Base-by-base conservation (phyloP, 2,329 filamentous ascomycete species). In the Aspergillus quadrilineatus region DNA sequence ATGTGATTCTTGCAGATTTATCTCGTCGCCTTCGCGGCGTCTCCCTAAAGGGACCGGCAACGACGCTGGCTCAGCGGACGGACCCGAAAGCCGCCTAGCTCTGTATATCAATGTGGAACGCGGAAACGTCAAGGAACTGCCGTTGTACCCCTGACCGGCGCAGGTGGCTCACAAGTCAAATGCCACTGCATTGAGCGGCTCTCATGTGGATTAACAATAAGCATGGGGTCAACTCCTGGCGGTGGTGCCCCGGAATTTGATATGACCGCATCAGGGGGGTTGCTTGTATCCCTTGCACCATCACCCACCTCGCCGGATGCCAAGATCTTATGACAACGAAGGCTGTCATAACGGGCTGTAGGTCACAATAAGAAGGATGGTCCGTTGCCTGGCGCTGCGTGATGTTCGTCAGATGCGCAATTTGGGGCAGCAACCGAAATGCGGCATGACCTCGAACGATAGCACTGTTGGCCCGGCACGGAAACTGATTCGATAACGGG, bases 401-500 rank as follows among this genome's bases (percentile, higher is more conserved):
- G 56, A 59, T 52, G 58, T 61, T 61, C 57, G 57, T 66, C 64
- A 66, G 64, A 62, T 64, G 63, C 43, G 49, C 57, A 45, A 46
- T 56, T 44, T 59, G 51, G 53, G 47, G 53, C 53, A 49, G 39
- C 55, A 49, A 32, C 52, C 53, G 56, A 47, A 44, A 50, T 65
- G 63, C 64, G 60, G 55, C 61, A 65, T 63, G 62, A 63, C 63
- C 56, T 41, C 48, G 49, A 57, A 50, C 42, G 49, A 41, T 43
- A 54, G 49, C 48, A 56, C 42, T 65, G 65, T 67, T 67, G 65
- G 65, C 53, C 30, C 29, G 47, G 42, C 28, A 42, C 39, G 57
- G 10, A 22, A 53, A 61, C 49, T 66, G 61, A 66, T 67, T 67
- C 60, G 65, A 63, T 63, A 63, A 54, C 37, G 47, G 43, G 28